Conservation (phyloP, 2,329 filamentous ascomycete genomes). For the Penicillium sp. region DNA sequence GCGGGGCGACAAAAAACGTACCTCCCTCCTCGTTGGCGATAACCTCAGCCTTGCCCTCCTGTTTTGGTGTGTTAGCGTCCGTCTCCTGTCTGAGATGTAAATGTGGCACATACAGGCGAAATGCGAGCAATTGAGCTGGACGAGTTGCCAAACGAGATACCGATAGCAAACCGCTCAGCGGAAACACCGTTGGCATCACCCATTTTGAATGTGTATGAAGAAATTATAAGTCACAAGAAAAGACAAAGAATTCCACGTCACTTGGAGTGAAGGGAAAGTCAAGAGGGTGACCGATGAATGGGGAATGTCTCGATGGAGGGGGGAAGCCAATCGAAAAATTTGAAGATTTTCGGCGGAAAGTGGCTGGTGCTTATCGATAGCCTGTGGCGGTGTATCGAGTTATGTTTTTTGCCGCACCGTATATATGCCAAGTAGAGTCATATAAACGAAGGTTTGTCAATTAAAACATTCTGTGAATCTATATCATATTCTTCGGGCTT, state of each 20-base stretch:
- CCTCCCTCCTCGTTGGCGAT: slow-evolving; percentile 99
- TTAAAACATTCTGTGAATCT: not conserved
- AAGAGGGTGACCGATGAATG: slow-evolving; percentile 18
- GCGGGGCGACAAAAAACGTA: slow-evolving; percentile 44
- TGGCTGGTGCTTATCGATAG: slow-evolving; percentile 40
- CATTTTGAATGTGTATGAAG: slow-evolving; percentile 35
- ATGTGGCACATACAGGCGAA: slow-evolving; percentile 50
- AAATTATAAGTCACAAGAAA: slow-evolving; percentile 11
- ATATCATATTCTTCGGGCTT: not conserved
- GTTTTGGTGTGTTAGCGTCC: slow-evolving; percentile 12
- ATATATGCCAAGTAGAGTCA: not conserved
- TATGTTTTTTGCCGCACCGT: not conserved
- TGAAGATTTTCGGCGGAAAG: slow-evolving; percentile 33
- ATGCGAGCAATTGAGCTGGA: slow-evolving; percentile 97
- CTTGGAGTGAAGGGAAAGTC: slow-evolving; percentile 16
- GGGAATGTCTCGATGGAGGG: slow-evolving; percentile 22
- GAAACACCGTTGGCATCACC: slow-evolving; percentile 53
- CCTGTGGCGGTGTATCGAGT: slow-evolving; percentile 27
- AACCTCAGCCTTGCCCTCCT: slow-evolving; percentile 92
- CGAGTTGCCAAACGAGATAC: slow-evolving; percentile 96
- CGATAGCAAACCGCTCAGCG: slow-evolving; percentile 68
- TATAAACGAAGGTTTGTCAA: not conserved
- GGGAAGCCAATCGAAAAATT: slow-evolving; percentile 33
- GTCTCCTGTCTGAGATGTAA: not conserved
- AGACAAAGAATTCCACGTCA: slow-evolving; percentile 12